These are phyloP conservation scores for Blastomyces parvus DNA, from an alignment of 2,329 filamentous ascomycete species.

Conservation along the genomic window DNA sequence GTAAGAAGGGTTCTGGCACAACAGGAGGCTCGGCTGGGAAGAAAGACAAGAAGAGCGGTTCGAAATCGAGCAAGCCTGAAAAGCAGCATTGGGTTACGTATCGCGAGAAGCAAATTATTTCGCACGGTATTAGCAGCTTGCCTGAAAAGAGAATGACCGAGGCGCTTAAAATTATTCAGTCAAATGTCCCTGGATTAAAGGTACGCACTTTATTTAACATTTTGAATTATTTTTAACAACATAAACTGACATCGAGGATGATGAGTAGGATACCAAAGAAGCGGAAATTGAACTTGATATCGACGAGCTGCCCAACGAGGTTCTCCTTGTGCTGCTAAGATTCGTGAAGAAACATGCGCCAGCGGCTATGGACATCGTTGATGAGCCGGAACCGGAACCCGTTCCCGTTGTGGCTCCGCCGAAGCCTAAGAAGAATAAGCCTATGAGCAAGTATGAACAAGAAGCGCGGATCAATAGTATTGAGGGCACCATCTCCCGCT, in stretches of 20 bases:
- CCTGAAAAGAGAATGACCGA: slow-evolving; percentile 66
- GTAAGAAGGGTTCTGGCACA: slow-evolving; percentile 27
- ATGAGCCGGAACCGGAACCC: slow-evolving; percentile 30
- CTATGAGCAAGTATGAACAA: slow-evolving; percentile 44
- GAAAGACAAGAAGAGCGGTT: slow-evolving; percentile 45
- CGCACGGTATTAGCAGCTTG: slow-evolving; percentile 71
- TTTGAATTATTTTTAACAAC: neutral
- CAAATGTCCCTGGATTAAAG: slow-evolving; percentile 65
- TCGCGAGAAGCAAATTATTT: slow-evolving; percentile 84
- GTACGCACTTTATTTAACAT: slow-evolving; percentile 26
- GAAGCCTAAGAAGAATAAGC: slow-evolving; percentile 44
- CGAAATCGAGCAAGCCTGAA: slow-evolving; percentile 33
- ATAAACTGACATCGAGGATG: slow-evolving; percentile 11
- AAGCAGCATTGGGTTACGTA: slow-evolving; percentile 60
- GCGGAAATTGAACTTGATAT: slow-evolving; percentile 42
- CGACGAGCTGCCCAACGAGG: slow-evolving; percentile 40
- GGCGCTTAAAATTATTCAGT: slow-evolving; percentile 83
- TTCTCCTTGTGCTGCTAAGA: slow-evolving; percentile 37
- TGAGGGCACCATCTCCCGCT: slow-evolving; percentile 38
- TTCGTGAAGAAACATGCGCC: slow-evolving; percentile 41
- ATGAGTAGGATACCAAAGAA: slow-evolving; percentile 33
- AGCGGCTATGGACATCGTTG: slow-evolving; percentile 35
- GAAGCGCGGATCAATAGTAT: slow-evolving; percentile 43
- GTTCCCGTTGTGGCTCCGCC: slow-evolving; percentile 27
- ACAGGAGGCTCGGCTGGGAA: slow-evolving; percentile 39